Evolutionary conservation across 495 filamentous ascomycete species (phyloP).

Genomic region (Penicillium arizonense): DNA sequence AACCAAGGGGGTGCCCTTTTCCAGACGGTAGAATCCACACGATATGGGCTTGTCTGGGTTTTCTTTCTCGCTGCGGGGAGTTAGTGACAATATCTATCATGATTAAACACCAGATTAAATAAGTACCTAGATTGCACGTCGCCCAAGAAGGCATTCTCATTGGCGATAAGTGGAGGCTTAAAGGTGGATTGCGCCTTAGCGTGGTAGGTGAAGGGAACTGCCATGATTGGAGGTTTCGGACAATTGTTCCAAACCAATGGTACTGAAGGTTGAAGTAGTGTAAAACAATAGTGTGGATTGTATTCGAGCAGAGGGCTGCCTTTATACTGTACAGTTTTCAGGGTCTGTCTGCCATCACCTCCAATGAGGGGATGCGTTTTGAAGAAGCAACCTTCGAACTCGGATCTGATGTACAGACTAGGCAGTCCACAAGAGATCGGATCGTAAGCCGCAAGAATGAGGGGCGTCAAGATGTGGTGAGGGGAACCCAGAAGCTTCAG

Average conservation of each 20-base stretch:
- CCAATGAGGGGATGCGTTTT: constrained; percentile 10
- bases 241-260: neutral
- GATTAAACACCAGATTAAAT: neutral
- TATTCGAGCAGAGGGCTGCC: neutral
- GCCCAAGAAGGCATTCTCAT: constrained; percentile 72
- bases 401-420: constrained; percentile 19
- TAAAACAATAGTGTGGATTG: neutral
- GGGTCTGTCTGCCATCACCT: neutral
- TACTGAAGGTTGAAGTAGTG: neutral
- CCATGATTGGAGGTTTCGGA: constrained; percentile 20
- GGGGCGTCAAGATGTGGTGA: constrained; percentile 4
- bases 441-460: neutral
- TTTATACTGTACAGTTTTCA: neutral
- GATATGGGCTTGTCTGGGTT: constrained; percentile 64
- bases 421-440: constrained; percentile 10
- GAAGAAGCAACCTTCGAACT: neutral
- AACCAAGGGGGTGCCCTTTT: constrained; percentile 70
- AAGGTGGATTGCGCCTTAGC: constrained; percentile 60
- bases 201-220: constrained; percentile 48
- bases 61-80: constrained; percentile 44
- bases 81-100: constrained; percentile 5
- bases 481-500: constrained; percentile 14
- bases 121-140: constrained; percentile 60
- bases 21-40: constrained; percentile 69
- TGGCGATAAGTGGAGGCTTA: constrained; percentile 69